A percentile compares a stretch with the other conserved stretches of the same genome.
Evolutionary conservation across 306 rosid species (phyloP).

Genomic region (Prunus davidiana): DNA sequence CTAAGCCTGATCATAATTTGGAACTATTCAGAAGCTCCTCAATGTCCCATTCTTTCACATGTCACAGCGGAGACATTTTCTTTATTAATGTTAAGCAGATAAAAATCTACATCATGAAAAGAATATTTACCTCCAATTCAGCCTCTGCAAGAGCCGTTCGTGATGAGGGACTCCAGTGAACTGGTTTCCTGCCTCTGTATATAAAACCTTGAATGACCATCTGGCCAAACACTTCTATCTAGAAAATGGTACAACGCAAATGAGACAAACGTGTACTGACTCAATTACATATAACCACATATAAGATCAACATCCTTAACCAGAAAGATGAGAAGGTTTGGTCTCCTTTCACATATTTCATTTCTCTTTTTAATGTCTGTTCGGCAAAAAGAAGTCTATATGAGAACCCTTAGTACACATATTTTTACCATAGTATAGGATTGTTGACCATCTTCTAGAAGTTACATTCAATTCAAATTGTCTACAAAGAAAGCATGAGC

Average conservation of each 20-base stretch:
- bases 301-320: not conserved
- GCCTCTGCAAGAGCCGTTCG: conserved; percentile 99
- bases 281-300: not conserved
- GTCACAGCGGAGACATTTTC: not conserved
- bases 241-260: conserved; percentile 28
- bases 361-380: not conserved
- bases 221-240: conserved; percentile 99
- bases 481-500: conserved; percentile 23
- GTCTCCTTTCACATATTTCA: not conserved
- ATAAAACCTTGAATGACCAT: conserved; percentile 91
- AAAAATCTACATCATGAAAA: conserved; percentile 3
- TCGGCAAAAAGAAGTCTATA: not conserved
- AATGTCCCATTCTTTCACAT: conserved; percentile 6
- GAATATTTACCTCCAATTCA: conserved; percentile 77
- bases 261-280: not conserved
- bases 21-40: not conserved
- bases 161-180: conserved; percentile 99
- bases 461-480: conserved; percentile 11
- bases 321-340: not conserved
- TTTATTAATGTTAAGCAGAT: conserved; percentile 13
- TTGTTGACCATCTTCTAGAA: not conserved
- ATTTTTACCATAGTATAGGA: not conserved
- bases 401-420: not conserved
- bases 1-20: not conserved
- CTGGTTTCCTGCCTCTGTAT: conserved; percentile 96